Base-by-base conservation (phyloP, 208 protist genomes). In the Chromosphaera perkinsii region DNA sequence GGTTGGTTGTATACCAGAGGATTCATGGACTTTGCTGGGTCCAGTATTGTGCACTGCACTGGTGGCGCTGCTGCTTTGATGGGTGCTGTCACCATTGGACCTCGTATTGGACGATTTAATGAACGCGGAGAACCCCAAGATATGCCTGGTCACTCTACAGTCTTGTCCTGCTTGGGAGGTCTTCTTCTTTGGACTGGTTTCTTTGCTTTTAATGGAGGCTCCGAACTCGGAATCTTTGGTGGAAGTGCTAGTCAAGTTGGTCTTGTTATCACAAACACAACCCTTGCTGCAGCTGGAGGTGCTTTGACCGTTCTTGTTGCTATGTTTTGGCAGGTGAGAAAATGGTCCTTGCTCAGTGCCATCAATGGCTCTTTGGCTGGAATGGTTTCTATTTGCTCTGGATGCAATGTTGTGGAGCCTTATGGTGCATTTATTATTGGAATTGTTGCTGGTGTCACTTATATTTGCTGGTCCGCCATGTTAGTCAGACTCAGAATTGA, bases 11-110 rank as follows among this genome's bases (percentile, higher is more conserved):
- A 17, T 62, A 9, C 39, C 32, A 2, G 58, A 31, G 47, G 61
- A 14, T 66, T 66, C 26, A 24, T 42, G 22, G 61, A 66, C 58
- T 66, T 31, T 24, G 61, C 47, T 66, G 61, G 47, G 7, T 27
- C 22, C 20, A 22, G 5, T 31, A 33, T 66, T 17, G 61, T 66
- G 17, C 61, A 66, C 45, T 22, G 20, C 31, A 29, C 35, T n/a
- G 61, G 61, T 35, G 61, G 61, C 2, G 58, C 31, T 20, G 7
- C 43, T 24, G 61, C 36, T 32, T 35, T 66, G n/a, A 35, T 66
- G 5, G 40, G 61, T 22, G 14, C 61, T 14, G 32, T 35, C 24
- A 22, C 31, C 27, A 26, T 66, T 12, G 43, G 43, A 7, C 61
- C 61, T 35, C 45, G 61, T 33, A 43, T 66, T 33, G 43, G 47